Conservation (phyloP, 2,329 filamentous ascomycete species). For the Phyllosticta citribraziliensis region DNA sequence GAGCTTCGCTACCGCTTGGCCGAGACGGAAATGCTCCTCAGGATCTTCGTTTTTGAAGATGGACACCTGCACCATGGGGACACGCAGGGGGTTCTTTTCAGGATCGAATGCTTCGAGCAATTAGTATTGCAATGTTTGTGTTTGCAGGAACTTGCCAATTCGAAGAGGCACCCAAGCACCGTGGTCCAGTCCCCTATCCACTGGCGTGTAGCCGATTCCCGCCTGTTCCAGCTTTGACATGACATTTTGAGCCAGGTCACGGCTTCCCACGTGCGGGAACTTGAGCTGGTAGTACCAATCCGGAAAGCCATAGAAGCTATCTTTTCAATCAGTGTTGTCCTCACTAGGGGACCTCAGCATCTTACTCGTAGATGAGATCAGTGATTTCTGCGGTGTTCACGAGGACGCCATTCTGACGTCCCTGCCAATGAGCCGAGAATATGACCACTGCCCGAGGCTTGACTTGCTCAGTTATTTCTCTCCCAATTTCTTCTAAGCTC, state of each 20-base stretch:
- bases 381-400: constrained; percentile 57
- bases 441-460: constrained; percentile 65
- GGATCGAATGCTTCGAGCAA: constrained; percentile 25
- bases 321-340: not conserved
- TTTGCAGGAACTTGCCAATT: constrained; percentile 28
- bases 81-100: constrained; percentile 26
- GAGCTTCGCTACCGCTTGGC: constrained; percentile 12
- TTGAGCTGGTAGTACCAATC: constrained; percentile 54
- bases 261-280: constrained; percentile 52
- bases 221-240: constrained; percentile 43
- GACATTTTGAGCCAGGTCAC: constrained; percentile 48
- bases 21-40: constrained; percentile 13
- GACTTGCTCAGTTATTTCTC: constrained; percentile 59
- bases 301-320: constrained; percentile 56
- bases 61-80: constrained; percentile 17
- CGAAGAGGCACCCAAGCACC: constrained; percentile 65
- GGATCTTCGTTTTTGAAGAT: constrained; percentile 13
- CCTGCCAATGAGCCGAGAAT: constrained; percentile 72
- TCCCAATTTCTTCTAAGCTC: constrained; percentile 54
- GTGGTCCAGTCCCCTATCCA: constrained; percentile 60
- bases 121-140: not conserved
- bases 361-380: constrained; percentile 56
- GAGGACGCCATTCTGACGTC: constrained; percentile 44
- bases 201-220: constrained; percentile 51
- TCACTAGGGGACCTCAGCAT: not conserved